These are phyloP conservation scores for Acacia melanoxylon DNA, from an alignment of 306 rosid species.

Conservation along the genomic window DNA sequence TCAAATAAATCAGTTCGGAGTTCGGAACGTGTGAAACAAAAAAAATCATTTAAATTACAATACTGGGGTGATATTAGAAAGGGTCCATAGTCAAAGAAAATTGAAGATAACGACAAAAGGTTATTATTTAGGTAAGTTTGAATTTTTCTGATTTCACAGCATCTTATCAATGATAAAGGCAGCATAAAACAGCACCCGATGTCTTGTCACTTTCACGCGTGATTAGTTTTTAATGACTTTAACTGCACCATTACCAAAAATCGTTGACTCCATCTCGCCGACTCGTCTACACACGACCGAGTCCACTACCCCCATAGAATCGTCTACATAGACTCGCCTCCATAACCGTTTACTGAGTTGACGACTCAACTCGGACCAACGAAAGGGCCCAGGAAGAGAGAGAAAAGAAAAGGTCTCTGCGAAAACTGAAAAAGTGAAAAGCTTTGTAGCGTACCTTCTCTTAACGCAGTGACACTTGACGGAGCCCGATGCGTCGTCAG, in stretches of 20 bases:
- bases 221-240: conserved; percentile 33
- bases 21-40: too few relatives aligned
- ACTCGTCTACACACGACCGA: conserved; percentile 20
- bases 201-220: conserved; percentile 52
- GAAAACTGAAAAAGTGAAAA: background rate
- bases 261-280: conserved; percentile 45
- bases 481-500: conserved; percentile 63
- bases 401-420: background rate
- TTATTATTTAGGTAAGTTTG: conserved; percentile 24
- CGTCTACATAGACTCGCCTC: conserved; percentile 11
- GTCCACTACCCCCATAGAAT: conserved; percentile 22
- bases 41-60: background rate
- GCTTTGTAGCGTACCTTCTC: conserved; percentile 53
- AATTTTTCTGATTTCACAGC: conserved; percentile 1
- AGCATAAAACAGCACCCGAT: conserved; percentile 1
- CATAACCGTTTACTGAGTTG: background rate
- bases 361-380: conserved; percentile 18
- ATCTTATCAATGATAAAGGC: conserved; percentile 7
- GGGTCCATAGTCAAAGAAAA: conserved; percentile 36
- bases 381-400: background rate
- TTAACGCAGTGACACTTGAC: conserved; percentile 86
- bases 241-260: conserved; percentile 36
- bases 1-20: background rate
- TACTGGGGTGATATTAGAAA: background rate
- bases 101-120: conserved; percentile 1